Base-by-base conservation (phyloP, 75 land plant species). In the Larix kaempferi region DNA sequence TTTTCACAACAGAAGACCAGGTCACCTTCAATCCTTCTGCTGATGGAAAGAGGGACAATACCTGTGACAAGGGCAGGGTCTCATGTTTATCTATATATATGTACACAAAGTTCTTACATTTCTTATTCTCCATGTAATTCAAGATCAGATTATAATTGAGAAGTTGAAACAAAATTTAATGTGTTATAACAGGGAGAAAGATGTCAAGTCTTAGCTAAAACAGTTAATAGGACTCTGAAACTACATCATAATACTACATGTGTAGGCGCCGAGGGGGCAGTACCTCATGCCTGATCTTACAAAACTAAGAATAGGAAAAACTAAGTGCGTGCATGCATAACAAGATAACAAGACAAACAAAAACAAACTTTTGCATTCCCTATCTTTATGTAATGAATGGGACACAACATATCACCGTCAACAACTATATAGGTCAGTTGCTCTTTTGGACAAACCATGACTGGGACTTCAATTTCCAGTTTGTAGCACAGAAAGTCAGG, bases 1-100 rank as follows among this genome's bases (percentile, higher is more conserved):
- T 93, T 78, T 96, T 96, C 56, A 96, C 99, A 26, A 96, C 99
- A 15, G 95, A 92, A 62, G 99, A 94, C 99, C 99, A 96, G 6
- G 89, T 84, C 57, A 96, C 81, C 82, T 96, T 88, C 74, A 96
- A 84, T 59, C 90, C 95, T 81, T 81, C 84, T 56, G 99, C 84
- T 23, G 99, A 96, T 71, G 99, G 99, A 73, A 96, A 96, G 71
- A 96, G 88, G 39, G 62, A 82, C 80, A 88, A 71, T 56, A 92
- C 91, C 98, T 95, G 91, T 17, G 3, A 64, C 56, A 35, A 71
- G 74, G 44, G 57, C 49, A 41, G 41, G n/a, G 49, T 21, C 73
- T 69, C 5, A 22, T 41, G 19, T 35, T 35, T 15, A 65, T 65
- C 15, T 35, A 16, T 16, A 29, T 5, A 16, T 17, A 33, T 65